Conservation (phyloP, 179 eudicot species). For the Beta macrorhiza region DNA sequence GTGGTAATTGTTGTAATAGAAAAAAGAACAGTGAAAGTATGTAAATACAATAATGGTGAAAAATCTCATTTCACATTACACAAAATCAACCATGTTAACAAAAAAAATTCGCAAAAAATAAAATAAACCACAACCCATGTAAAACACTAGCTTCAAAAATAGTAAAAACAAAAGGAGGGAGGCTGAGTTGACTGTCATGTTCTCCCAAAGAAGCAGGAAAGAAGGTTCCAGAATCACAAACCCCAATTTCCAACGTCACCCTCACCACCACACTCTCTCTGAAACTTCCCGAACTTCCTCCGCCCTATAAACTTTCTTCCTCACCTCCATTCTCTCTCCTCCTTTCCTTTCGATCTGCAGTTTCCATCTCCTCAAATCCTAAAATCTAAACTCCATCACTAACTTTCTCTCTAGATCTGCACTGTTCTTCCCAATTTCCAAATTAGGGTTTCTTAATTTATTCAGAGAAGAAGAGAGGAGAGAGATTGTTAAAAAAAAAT, state of each 20-base stretch:
- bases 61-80: too few species aligned
- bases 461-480: not conserved
- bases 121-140: too few species aligned
- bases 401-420: not conserved
- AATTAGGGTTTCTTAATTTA: conserved; percentile 11
- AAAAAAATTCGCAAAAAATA: too few species aligned
- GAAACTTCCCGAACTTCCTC: conserved; percentile 14
- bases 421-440: not conserved
- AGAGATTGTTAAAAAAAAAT: conserved; percentile 17
- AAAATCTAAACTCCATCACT: not conserved
- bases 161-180: not conserved
- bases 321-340: not conserved
- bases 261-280: not conserved
- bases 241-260: not conserved
- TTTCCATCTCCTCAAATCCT: not conserved
- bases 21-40: too few species aligned
- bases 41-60: too few species aligned
- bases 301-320: not conserved
- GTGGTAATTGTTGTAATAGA: too few species aligned
- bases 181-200: not conserved
- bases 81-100: too few species aligned
- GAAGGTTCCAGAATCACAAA: not conserved
- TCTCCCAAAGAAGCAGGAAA: conserved; percentile 1
- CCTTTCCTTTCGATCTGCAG: not conserved
- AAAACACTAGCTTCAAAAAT: too few species aligned